These are phyloP conservation scores for Orobanche coerulescens DNA, from an alignment of 257 asterid species.

Conservation along the genomic window DNA sequence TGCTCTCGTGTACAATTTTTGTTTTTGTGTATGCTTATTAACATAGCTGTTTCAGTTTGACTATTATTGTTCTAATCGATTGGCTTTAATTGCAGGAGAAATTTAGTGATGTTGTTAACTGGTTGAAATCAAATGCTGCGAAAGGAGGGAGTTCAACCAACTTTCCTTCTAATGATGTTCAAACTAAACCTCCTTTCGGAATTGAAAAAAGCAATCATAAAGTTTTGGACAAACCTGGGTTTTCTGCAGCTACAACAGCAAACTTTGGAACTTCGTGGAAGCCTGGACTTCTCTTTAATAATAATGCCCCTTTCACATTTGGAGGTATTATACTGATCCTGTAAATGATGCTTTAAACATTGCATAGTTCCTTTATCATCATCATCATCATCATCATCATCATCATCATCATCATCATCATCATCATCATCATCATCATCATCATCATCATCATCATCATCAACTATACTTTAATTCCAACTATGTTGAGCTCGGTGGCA, in stretches of 20 bases:
- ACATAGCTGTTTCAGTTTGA: too few relatives aligned
- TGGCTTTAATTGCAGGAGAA: conserved; percentile 59
- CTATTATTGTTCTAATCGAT: neutral
- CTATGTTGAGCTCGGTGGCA: too few relatives aligned
- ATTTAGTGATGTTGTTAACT: conserved; percentile 75
- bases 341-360: neutral
- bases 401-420: too few relatives aligned
- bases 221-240: conserved; percentile 27
- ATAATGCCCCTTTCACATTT: conserved; percentile 34
- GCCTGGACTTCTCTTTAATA: conserved; percentile 33
- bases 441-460: too few relatives aligned
- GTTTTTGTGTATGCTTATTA: too few relatives aligned
- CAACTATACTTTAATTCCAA: too few relatives aligned
- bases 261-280: conserved; percentile 40
- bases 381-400: too few relatives aligned
- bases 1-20: neutral
- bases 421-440: too few relatives aligned
- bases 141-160: conserved; percentile 31
- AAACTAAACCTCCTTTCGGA: conserved; percentile 25
- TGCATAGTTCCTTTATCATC: neutral
- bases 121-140: conserved; percentile 64
- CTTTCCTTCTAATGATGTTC: conserved; percentile 29
- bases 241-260: conserved; percentile 35
- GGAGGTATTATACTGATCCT: conserved; percentile 37
- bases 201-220: conserved; percentile 24